Evolutionary conservation across 352 stramenopile genomes (phyloP), one percentile per base, ranked within the genome.

Genomic region (Globisporangium alternatum): DNA sequence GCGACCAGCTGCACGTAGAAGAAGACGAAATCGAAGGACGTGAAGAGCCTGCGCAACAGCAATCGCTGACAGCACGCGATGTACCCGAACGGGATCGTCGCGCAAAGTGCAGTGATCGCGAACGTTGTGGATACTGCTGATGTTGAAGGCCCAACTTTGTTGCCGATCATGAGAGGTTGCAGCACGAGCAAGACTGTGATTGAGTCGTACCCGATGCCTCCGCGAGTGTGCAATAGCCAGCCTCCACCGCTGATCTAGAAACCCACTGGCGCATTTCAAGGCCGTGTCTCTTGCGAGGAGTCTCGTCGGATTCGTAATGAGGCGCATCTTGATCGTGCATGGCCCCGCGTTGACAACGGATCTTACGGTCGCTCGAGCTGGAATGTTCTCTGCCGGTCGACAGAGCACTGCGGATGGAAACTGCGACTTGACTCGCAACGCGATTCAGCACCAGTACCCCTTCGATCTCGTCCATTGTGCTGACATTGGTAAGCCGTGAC

Each of bases 1-100:
- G 55, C 35, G 15, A 61, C 7, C 3, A 61, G 39, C 37, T 61
- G 55, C 12, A 31, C 17, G 35, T 47, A 61, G 5, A 71, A 28
- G 51, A 65, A 71, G 21, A n/a, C 47, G 35, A 65, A 63, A 17
- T 67, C 65, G 17, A 67, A 67, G 17, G 60, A 71, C 17, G 60
- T 65, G n/a, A 61, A 13, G 22, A 71, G 64, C 3, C 45, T 15
- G 4, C 19, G 31, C 15, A 62, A 25, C 25, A 62, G 39, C 25
- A 15, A 10, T 13, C 56, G 56, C 25, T 53, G 39, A 22, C 25
- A 52, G 37, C 55, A 60, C 9, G 3, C 3, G 6, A 35, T 10
- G 22, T 45, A 53, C 19, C 1, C 5, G 17, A 53, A 19, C 10
- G n/a, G 8, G 17, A 45, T 15, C 21, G 43, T 53, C 7, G 25